Evolutionary conservation across 306 rosid genomes (phyloP), one percentile per base, ranked within the genome.

Genomic region (Citrullus mucosospermus): DNA sequence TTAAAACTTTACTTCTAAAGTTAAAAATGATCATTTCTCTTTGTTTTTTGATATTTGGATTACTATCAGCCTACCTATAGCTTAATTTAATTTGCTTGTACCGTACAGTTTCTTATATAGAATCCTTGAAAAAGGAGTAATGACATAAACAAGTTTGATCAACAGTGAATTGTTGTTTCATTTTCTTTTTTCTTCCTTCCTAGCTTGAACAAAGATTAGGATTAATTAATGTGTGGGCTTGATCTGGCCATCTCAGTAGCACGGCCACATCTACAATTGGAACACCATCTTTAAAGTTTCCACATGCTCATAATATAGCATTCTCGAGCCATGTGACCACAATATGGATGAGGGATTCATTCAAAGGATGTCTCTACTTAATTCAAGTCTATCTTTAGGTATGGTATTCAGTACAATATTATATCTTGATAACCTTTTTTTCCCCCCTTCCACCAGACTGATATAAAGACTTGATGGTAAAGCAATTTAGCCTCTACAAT

Each of bases 11-110:
- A 56, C n/a, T 15, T 54, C 17, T 61, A 6, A 55, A 55, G 60
- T 55, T 55, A 57, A 20, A 48, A 18, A 57, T 20, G 62, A n/a
- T 57, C 3, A 18, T 55, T 17, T 46, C 54, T 48, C 54, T 58
- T 22, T 58, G 14, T 9, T 20, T 58, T 58, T 4, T 25, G 65
- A 2, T 66, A 0, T 32, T 81, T 87, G 86, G 88, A 92, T 84
- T 85, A 93, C 8, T 87, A 88, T 80, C n/a, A 30, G 61, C 61
- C 2, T 56, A 56, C 61, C 10, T n/a, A 0, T 20, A 56, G 61
- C 54, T 48, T 56, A 56, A 56, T 56, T 15, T 56, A 15, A 56
- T 56, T 56, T 56, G 30, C 12, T 56, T 7, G 12, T 56, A 56
- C 3, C n/a, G 61, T 56, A 56, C 61, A 56, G 61, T 56, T 56